A percentile compares a stretch with the other conserved stretches of the same genome.
These are phyloP conservation scores for Phylloporus sp. DNA, from an alignment of 1,284 basidiomycete species.

Conservation along the genomic window DNA sequence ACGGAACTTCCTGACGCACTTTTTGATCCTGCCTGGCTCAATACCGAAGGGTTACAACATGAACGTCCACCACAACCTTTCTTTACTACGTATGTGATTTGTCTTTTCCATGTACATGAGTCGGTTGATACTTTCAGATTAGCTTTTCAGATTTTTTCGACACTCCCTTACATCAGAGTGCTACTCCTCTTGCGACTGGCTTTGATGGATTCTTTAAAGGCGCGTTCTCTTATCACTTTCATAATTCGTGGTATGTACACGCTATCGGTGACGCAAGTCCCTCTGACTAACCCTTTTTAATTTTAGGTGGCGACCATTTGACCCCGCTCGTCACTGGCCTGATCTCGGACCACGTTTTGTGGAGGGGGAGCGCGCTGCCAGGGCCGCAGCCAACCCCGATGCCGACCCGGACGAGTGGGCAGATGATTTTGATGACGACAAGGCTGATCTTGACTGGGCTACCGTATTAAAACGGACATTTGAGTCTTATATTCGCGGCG, in stretches of 20 bases:
- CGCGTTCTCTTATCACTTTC: constrained; percentile 86
- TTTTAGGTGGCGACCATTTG: constrained; percentile 1
- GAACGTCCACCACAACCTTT: constrained; percentile 53
- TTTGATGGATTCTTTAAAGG: constrained; percentile 70
- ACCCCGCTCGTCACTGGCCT: constrained; percentile 3
- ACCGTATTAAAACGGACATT: constrained; percentile 78
- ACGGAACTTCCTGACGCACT: not conserved
- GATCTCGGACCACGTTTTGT: constrained; percentile 1
- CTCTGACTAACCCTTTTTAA: not conserved
- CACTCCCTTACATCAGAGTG: constrained; percentile 63
- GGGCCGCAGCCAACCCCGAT: not conserved
- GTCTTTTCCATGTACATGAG: not conserved
- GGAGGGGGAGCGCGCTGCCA: constrained; percentile 1
- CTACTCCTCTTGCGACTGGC: constrained; percentile 77
- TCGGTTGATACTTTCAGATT: not conserved
- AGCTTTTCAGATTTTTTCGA: constrained; percentile 77
- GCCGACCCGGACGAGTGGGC: not conserved
- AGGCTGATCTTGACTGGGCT: constrained; percentile 69
- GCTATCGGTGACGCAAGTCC: not conserved
- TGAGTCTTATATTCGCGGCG: constrained; percentile 78
- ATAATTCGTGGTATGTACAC: constrained; percentile 37
- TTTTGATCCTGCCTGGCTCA: constrained; percentile 79
- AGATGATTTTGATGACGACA: not conserved
- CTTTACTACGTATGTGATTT: constrained; percentile 75
- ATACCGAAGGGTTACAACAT: constrained; percentile 80